Conservation (phyloP, 2,329 filamentous ascomycete genomes). For the Ceratocystis cubensis region DNA sequence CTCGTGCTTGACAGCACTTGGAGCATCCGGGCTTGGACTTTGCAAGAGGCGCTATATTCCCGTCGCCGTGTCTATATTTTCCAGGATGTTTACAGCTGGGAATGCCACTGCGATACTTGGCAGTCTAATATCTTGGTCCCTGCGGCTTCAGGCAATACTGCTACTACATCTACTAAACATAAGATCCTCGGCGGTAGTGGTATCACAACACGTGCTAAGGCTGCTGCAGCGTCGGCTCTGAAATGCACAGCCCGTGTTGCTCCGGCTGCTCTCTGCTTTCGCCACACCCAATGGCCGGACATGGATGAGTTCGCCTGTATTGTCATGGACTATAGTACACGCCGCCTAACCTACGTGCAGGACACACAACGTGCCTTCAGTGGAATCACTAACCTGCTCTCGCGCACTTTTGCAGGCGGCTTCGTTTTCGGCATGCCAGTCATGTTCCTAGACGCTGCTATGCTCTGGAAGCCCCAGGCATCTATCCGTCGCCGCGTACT, state of each 20-base stretch:
- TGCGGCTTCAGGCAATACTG: not conserved
- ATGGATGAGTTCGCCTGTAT: constrained; percentile 36
- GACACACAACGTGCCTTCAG: constrained; percentile 34
- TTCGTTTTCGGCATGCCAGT: constrained; percentile 37
- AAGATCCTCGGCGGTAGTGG: constrained; percentile 22
- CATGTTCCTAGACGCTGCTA: constrained; percentile 35
- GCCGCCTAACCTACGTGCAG: constrained; percentile 31
- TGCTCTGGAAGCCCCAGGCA: constrained; percentile 35
- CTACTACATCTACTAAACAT: constrained; percentile 18
- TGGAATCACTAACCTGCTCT: constrained; percentile 34
- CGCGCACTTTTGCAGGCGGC: constrained; percentile 32
- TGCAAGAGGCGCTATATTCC: constrained; percentile 34
- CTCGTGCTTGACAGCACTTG: constrained; percentile 31
- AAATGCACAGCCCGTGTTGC: constrained; percentile 29
- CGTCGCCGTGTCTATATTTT: constrained; percentile 35
- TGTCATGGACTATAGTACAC: constrained; percentile 33
- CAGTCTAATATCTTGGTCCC: constrained; percentile 24
- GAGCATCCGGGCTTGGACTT: constrained; percentile 34
- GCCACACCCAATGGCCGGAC: constrained; percentile 35
- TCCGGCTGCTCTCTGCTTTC: constrained; percentile 29
- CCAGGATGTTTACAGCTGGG: constrained; percentile 34
- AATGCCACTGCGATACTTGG: constrained; percentile 36
- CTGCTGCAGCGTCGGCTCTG: constrained; percentile 21
- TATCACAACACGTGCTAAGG: not conserved
- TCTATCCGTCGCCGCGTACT: constrained; percentile 29